Evolutionary conservation across 345 rosid genomes (phyloP).

Genomic region (Populus ilicifolia): DNA sequence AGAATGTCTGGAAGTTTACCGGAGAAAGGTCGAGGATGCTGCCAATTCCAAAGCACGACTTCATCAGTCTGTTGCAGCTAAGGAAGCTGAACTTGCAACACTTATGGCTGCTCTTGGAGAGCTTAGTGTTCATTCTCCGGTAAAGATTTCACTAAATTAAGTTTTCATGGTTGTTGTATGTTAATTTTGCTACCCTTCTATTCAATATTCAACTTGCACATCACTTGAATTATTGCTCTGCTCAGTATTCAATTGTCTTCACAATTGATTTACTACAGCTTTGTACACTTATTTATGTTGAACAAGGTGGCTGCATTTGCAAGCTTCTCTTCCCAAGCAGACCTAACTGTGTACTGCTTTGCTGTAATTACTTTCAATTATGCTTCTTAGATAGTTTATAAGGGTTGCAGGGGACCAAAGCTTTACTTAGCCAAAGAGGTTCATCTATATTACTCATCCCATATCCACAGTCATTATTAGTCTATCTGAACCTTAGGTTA

Average conservation of each 20-base stretch:
- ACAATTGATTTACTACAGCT: background rate
- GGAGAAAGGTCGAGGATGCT: conserved; percentile 88
- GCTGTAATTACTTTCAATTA: background rate
- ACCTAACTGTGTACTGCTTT: background rate
- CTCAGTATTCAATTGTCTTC: background rate
- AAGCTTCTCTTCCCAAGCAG: background rate
- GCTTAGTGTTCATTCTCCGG: conserved; percentile 61
- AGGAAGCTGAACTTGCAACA: conserved; percentile 94
- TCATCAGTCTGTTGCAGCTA: conserved; percentile 86
- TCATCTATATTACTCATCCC: background rate
- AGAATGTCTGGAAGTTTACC: conserved; percentile 85
- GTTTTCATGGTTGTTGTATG: background rate
- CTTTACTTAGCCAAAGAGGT: background rate
- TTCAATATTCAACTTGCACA: background rate
- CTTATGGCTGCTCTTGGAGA: conserved; percentile 87
- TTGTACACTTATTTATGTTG: background rate
- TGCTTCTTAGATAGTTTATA: background rate
- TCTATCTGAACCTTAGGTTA: background rate
- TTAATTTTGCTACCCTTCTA: too few species aligned
- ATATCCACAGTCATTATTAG: background rate
- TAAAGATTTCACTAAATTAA: conserved; percentile 16
- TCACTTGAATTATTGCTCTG: background rate
- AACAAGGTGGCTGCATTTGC: background rate
- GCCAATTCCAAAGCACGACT: conserved; percentile 84
- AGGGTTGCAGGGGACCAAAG: background rate